phyloP scores from a whole-genome alignment of 805 yeast species.

The Pichia ethanolica region DNA sequence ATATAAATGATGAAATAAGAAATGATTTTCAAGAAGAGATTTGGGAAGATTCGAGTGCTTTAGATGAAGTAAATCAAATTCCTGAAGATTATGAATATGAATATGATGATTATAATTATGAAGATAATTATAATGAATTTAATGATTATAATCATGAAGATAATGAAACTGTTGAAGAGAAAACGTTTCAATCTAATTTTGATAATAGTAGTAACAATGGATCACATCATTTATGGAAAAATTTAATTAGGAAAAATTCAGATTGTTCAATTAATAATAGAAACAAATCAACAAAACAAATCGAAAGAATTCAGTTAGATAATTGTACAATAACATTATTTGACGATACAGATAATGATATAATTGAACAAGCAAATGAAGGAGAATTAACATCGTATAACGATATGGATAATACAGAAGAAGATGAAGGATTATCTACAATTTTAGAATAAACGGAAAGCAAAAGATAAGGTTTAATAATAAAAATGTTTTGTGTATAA shows the following conservation, averaged over 20 bases:
- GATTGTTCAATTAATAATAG: not conserved
- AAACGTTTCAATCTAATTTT: not conserved
- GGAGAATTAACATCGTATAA: not conserved
- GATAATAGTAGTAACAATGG: not conserved
- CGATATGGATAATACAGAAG: not conserved
- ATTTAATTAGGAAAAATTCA: not conserved
- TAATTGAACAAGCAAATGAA: not conserved
- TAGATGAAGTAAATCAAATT: conserved; percentile 30
- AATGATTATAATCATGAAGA: not conserved
- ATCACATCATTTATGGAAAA: conserved; percentile 8
- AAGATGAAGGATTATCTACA: not conserved
- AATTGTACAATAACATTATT: conserved; percentile 28
- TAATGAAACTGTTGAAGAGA: no score
- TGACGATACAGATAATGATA: conserved; percentile 13
- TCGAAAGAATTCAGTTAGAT: conserved; percentile 14
- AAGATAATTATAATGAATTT: not conserved
- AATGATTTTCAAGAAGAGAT: not conserved
- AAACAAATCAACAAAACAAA: not conserved
- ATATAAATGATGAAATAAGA: not conserved
- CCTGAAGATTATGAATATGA: conserved; percentile 32
- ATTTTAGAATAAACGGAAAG: conserved; percentile 3
- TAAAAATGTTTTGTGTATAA: not conserved
- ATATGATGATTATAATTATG: not conserved
- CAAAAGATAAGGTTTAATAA: no score
- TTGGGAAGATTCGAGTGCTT: conserved; percentile 4